These are phyloP conservation scores for Fraxinus anomala DNA, from an alignment of 257 asterid genomes.

Conservation along the genomic window DNA sequence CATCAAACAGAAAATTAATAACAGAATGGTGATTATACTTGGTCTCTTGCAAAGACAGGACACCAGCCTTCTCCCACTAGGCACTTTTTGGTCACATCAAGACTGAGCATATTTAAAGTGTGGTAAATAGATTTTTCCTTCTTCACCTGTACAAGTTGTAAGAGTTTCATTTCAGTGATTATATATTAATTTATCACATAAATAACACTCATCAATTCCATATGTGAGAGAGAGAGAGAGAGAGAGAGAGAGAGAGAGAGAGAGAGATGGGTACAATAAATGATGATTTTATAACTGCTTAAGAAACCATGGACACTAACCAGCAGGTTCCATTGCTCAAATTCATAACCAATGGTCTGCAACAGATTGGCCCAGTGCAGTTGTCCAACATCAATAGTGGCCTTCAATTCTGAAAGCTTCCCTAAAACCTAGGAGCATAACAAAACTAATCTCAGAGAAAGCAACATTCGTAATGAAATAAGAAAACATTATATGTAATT, in stretches of 20 bases:
- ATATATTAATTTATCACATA: background rate
- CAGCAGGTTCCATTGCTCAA: slow-evolving; percentile 62
- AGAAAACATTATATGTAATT: background rate
- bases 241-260: background rate
- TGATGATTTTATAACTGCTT: background rate
- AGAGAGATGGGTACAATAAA: background rate
- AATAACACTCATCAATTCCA: background rate
- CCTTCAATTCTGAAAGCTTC: slow-evolving; percentile 61
- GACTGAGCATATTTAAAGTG: slow-evolving; percentile 57
- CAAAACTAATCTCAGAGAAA: slow-evolving; percentile 18
- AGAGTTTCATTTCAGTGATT: slow-evolving; percentile 16
- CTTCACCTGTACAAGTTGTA: slow-evolving; percentile 48
- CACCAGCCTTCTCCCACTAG: slow-evolving; percentile 81
- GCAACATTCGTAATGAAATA: background rate
- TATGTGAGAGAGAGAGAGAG: background rate
- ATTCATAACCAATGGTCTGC: slow-evolving; percentile 47
- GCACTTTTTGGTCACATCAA: slow-evolving; percentile 67
- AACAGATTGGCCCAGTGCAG: slow-evolving; percentile 46
- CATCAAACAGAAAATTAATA: slow-evolving; percentile 16
- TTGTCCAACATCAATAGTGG: slow-evolving; percentile 58
- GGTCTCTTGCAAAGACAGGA: slow-evolving; percentile 57
- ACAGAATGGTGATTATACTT: slow-evolving; percentile 35
- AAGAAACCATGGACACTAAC: slow-evolving; percentile 37
- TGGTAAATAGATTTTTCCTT: slow-evolving; percentile 56
- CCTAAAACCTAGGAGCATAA: slow-evolving; percentile 50